A percentile compares a stretch with the other conserved stretches of the same genome.
These are phyloP conservation scores for Amorphotheca resinae DNA, from an alignment of 495 filamentous ascomycete genomes.

Conservation along the genomic window DNA sequence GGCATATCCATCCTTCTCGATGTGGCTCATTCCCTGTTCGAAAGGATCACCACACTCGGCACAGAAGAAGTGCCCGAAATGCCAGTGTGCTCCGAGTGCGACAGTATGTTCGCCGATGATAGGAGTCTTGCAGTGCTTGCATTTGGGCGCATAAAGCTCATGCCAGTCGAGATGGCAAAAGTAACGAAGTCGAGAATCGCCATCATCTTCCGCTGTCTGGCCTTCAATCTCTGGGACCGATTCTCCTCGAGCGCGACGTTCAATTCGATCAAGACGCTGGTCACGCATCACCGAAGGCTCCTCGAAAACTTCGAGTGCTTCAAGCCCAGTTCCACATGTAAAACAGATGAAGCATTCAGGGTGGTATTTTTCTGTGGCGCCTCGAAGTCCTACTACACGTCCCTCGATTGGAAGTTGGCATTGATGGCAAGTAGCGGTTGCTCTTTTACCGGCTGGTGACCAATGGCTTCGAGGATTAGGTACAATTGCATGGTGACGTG, in stretches of 20 bases:
- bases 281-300: constrained; percentile 62
- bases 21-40: constrained; percentile 67
- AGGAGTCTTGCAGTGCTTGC: constrained; percentile 95
- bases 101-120: constrained; percentile 93
- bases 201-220: constrained; percentile 51
- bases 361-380: constrained; percentile 61
- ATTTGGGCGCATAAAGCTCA: constrained; percentile 82
- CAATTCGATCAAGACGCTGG: constrained; percentile 59
- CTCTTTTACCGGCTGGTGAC: constrained; percentile 39
- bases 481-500: constrained; percentile 17
- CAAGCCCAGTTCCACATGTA: constrained; percentile 74
- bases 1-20: constrained; percentile 97
- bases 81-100: constrained; percentile 88
- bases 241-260: constrained; percentile 45
- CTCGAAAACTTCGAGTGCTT: constrained; percentile 90
- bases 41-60: constrained; percentile 98
- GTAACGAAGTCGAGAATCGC: constrained; percentile 61
- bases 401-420: constrained; percentile 78
- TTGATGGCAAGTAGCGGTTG: constrained; percentile 69
- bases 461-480: constrained; percentile 23
- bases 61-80: constrained; percentile 98
- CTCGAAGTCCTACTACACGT: constrained; percentile 73
- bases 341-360: constrained; percentile 87
- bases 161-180: constrained; percentile 99
- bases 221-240: constrained; percentile 40